Conservation (phyloP, 768 basidiomycete species). For the Gautieria morchelliformis region DNA sequence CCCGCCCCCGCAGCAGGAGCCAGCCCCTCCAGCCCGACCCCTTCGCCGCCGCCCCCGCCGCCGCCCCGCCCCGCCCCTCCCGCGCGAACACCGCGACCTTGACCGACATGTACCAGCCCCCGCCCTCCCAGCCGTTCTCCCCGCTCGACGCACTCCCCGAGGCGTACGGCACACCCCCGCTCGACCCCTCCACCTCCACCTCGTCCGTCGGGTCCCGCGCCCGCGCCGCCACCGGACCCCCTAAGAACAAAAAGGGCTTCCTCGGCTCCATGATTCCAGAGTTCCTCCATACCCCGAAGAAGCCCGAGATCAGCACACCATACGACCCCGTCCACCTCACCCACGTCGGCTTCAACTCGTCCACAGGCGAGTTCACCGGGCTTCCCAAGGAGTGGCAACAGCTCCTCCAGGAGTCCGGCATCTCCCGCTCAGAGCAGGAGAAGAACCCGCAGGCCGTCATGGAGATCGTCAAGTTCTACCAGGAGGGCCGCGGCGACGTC, state of each 20-base stretch:
- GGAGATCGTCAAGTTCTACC: constrained; percentile 99
- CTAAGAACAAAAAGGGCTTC: constrained; percentile 54
- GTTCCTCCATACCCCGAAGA: constrained; percentile 67
- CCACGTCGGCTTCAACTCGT: constrained; percentile 98
- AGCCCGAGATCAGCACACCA: constrained; percentile 90
- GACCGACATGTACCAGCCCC: constrained; percentile 49
- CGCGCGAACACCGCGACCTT: constrained; percentile 78
- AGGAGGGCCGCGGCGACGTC: constrained; percentile 45
- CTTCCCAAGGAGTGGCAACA: constrained; percentile 99
- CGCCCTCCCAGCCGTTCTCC: constrained; percentile 21
- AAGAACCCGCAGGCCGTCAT: constrained; percentile 97
- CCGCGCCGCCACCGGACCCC: constrained; percentile 12
- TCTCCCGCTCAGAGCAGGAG: constrained; percentile 89
- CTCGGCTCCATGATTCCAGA: constrained; percentile 49
- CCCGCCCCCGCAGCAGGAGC: constrained; percentile 14
- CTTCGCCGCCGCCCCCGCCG: constrained; percentile 15
- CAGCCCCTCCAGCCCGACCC: constrained; percentile 4
- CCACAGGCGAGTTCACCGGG: constrained; percentile 96
- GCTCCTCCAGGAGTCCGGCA: constrained; percentile 89
- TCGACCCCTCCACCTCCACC: background rate
- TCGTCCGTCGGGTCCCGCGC: background rate
- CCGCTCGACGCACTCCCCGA: constrained; percentile 22
- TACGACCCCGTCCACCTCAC: constrained; percentile 99
- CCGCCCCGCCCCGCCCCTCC: constrained; percentile 66
- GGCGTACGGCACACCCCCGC: background rate